Evolutionary conservation across 345 rosid genomes (phyloP).

Genomic region (Diplotaxis tenuifolia): DNA sequence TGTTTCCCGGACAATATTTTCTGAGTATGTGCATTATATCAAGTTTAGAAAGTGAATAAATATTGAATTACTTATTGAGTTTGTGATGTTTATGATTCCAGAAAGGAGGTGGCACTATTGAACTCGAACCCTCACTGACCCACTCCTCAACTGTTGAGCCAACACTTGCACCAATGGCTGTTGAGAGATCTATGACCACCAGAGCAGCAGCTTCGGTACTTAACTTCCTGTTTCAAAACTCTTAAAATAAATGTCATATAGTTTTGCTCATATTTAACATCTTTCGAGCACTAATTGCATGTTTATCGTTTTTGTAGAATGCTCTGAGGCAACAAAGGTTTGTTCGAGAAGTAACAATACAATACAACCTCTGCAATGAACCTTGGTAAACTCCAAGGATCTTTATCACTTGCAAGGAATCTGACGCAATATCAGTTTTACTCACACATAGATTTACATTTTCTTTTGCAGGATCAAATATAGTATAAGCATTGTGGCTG

Average conservation of each 20-base stretch:
- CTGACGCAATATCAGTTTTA: not conserved
- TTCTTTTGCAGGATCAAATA: slow-evolving; percentile 79
- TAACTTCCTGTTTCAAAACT: not conserved
- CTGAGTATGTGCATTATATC: not conserved
- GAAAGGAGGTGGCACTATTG: slow-evolving; percentile 97
- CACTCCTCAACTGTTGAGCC: slow-evolving; percentile 97
- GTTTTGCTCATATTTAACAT: slow-evolving; percentile 2
- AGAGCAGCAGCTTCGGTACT: slow-evolving; percentile 98
- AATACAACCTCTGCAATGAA: slow-evolving; percentile 98
- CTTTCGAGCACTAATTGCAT: not conserved
- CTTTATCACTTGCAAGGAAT: not conserved
- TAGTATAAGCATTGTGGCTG: slow-evolving; percentile 93
- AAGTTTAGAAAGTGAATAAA: not conserved
- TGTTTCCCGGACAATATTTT: slow-evolving; percentile 1
- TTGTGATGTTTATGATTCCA: slow-evolving; percentile 38
- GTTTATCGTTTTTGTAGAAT: slow-evolving; percentile 54
- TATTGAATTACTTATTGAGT: not conserved
- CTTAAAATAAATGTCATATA: too few relatives aligned
- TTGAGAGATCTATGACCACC: slow-evolving; percentile 98
- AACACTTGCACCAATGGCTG: slow-evolving; percentile 98
- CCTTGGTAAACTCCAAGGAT: slow-evolving; percentile 61
- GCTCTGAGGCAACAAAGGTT: slow-evolving; percentile 96
- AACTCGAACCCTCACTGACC: slow-evolving; percentile 92
- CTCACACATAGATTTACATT: not conserved
- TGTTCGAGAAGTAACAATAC: slow-evolving; percentile 97